phyloP scores from a whole-genome alignment of 1,139 yeast species.

The Protomyces arabidopsidicola region DNA sequence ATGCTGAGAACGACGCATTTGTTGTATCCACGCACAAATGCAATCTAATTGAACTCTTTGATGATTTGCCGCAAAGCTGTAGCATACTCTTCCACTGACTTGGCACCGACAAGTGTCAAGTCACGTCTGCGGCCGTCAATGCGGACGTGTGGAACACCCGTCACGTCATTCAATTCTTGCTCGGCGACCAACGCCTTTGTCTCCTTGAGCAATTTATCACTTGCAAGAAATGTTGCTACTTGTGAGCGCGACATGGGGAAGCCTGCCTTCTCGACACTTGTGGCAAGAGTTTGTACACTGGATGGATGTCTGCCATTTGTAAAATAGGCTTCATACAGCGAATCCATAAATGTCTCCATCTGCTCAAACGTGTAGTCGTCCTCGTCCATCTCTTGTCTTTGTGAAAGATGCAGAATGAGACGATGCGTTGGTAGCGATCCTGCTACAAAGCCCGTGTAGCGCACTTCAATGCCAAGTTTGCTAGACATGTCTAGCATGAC shows the following conservation, averaged over 20 bases:
- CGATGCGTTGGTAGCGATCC: slow-evolving; percentile 6
- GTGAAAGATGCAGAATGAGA: background rate
- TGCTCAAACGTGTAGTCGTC: background rate
- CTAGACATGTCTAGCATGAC: slow-evolving; percentile 7
- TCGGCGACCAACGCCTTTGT: slow-evolving; percentile 5
- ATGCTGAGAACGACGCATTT: background rate
- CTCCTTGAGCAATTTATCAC: slow-evolving; percentile 3
- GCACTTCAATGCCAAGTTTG: slow-evolving; percentile 5
- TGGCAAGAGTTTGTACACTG: background rate
- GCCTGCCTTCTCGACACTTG: slow-evolving; percentile 7
- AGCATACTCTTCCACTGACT: slow-evolving; percentile 8
- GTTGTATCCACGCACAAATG: background rate
- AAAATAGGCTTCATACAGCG: slow-evolving; percentile 8
- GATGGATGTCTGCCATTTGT: slow-evolving; percentile 9
- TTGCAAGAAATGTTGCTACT: background rate
- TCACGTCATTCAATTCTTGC: slow-evolving; percentile 9
- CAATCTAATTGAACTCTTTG: slow-evolving; percentile 1
- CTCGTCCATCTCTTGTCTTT: slow-evolving; percentile 1
- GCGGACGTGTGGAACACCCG: slow-evolving; percentile 9
- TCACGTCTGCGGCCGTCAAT: slow-evolving; percentile 18
- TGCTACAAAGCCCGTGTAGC: slow-evolving; percentile 5
- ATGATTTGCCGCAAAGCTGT: slow-evolving; percentile 8
- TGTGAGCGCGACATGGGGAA: background rate
- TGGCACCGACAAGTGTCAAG: slow-evolving; percentile 20
- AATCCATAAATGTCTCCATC: slow-evolving; percentile 4